Evolutionary conservation across 2,329 filamentous ascomycete species (phyloP), one percentile per base, ranked within the genome.

Genomic region (Blastomyces silverae): DNA sequence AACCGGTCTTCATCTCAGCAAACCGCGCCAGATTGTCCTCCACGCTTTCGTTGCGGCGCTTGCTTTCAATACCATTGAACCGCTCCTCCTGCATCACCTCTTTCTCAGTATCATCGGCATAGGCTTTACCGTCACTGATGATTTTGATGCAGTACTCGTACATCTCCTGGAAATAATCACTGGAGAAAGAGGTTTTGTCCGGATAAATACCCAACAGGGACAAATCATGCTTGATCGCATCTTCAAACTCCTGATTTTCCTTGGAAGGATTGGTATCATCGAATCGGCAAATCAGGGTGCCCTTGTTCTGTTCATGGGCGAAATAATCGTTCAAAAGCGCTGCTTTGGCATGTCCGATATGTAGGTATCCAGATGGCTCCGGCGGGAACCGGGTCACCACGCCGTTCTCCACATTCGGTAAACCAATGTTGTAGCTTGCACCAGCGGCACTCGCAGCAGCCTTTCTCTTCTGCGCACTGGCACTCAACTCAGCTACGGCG

Each of bases 211-310:
- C 93, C 84, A 99, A 91, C 63, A 97, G 84, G 61, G 87, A 87
- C 61, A 97, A 84, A 77, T 99, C 94, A 80, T 96, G 89, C 50
- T 96, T 82, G 67, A 99, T 99, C 5, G 92, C 85, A 78, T 97
- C 92, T 76, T 97, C 89, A 76, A 89, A 99, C 80, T 97, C 94
- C 76, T 93, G 87, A 81, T 96, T 97, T 83, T 99, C 94, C 77
- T 97, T 97, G 66, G 89, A 88, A 8, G 94, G 94, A 79, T 99
- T 99, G 64, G 94, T 99, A 74, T 99, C 94, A 75, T 99, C 94
- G 73, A 99, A 94, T 66, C 94, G 90, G 61, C 97, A 85, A 66
- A 95, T 87, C 71, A 99, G 83, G 72, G 89, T 95, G 72, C 94
- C 94, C 66, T 93, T 88, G 82, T 96, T 96, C 71, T 91, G 90